These are phyloP conservation scores for Ceratocystis papillata DNA, from an alignment of 2,329 filamentous ascomycete genomes.

Conservation along the genomic window DNA sequence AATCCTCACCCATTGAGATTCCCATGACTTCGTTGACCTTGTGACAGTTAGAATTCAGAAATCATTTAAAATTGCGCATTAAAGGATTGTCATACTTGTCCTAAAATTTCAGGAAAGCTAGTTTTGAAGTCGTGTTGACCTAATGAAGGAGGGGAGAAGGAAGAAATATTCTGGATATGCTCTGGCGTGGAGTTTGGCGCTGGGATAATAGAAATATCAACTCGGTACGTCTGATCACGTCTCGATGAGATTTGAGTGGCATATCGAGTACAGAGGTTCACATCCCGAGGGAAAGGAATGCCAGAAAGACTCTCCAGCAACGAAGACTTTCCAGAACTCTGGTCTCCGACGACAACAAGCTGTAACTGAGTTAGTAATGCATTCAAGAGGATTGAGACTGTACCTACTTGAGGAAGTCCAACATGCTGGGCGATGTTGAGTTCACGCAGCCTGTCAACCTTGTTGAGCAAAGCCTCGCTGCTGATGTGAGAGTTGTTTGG, in stretches of 20 bases:
- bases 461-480: conserved; percentile 24
- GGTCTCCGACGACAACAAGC: conserved; percentile 28
- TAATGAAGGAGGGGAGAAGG: neutral
- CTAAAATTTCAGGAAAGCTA: conserved; percentile 34
- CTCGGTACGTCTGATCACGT: conserved; percentile 26
- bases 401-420: conserved; percentile 44
- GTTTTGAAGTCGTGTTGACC: conserved; percentile 27
- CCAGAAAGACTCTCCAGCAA: conserved; percentile 27
- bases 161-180: conserved; percentile 17
- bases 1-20: conserved; percentile 25
- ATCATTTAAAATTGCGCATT: conserved; percentile 10
- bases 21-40: conserved; percentile 18
- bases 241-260: conserved; percentile 27
- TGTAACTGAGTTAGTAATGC: conserved; percentile 17
- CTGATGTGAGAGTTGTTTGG: neutral
- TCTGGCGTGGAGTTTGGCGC: conserved; percentile 25
- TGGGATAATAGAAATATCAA: conserved; percentile 37
- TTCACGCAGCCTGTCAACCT: conserved; percentile 37
- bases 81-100: conserved; percentile 5
- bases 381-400: too few relatives aligned
- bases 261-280: conserved; percentile 27
- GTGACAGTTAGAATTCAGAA: neutral
- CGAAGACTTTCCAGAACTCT: conserved; percentile 28
- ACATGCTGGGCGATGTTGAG: conserved; percentile 33
- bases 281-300: conserved; percentile 27